Evolutionary conservation across 2,329 filamentous ascomycete species (phyloP), one percentile per base, ranked within the genome.

Genomic region (Xylariaceae sp.): DNA sequence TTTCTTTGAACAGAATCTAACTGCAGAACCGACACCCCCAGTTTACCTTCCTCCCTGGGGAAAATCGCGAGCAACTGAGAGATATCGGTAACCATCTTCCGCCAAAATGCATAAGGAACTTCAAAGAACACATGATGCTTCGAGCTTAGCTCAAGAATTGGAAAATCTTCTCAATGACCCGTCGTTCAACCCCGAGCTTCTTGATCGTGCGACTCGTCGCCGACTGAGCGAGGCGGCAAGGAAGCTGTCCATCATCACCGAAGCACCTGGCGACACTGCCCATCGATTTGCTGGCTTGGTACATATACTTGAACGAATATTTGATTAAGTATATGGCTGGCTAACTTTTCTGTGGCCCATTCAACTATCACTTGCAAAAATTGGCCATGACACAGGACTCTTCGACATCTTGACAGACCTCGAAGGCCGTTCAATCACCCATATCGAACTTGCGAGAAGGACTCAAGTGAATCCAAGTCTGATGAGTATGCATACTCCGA

Each of bases 381-480:
- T 56, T 39, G 54, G 54, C 14, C 40, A 54, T 10, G 48, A 56
- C 32, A 50, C 48, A 18, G 44, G 45, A 2, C 27, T 56, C n/a
- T 54, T 56, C 32, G 51, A 56, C 5, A 18, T 44, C n/a, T 36
- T 56, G 11, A 12, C 47, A 2, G 44, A 36, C 2, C 14, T 45
- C 3, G 47, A 54, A 17, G 46, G 44, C 11, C 39, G 22, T 5
- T 6, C 32, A 31, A 36, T 44, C 14, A 52, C 48, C 6, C 47
- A 49, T 38, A 42, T 42, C 19, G 35, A 47, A 35, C 44, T 54
- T 9, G 44, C 47, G 22, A 42, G 36, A n/a, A 54, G 46, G 35
- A 56, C 51, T 27, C 30, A 35, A 35, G 42, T 54, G 12, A 49
- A 60, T 15, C 51, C 58, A 14, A 33, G 38, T 36, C 31, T 60